Conservation (phyloP, 306 rosid species). For the Trichosanthes truncata region DNA sequence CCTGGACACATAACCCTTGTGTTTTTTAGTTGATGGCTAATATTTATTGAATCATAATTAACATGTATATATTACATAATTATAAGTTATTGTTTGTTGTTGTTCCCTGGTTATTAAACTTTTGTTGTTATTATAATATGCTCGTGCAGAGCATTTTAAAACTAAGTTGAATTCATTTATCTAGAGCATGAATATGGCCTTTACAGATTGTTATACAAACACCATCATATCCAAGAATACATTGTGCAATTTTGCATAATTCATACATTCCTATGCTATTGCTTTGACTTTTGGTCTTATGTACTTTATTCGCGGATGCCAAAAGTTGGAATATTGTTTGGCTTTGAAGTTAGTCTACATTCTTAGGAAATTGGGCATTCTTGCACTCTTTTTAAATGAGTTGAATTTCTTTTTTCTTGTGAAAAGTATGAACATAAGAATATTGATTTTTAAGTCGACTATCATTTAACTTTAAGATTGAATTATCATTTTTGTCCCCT, state of each 20-base stretch:
- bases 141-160: background rate
- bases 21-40: no score
- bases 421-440: no score
- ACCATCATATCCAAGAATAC: no score
- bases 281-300: background rate
- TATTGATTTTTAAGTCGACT: no score
- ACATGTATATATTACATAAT: no score
- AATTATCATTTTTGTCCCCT: no score
- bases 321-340: background rate
- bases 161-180: background rate
- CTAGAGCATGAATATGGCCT: background rate
- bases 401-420: no score
- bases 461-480: no score
- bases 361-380: background rate
- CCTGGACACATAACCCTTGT: no score
- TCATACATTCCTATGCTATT: background rate
- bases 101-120: background rate
- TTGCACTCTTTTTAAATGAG: background rate
- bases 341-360: background rate
- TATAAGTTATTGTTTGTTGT: background rate
- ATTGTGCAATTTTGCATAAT: background rate
- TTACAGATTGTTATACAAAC: background rate
- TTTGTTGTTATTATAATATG: background rate
- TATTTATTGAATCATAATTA: no score
- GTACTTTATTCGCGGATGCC: background rate